A percentile compares a stretch with the other conserved stretches of the same genome.
Conservation (phyloP, 1,284 basidiomycete species). For the Malassezia caprae region DNA sequence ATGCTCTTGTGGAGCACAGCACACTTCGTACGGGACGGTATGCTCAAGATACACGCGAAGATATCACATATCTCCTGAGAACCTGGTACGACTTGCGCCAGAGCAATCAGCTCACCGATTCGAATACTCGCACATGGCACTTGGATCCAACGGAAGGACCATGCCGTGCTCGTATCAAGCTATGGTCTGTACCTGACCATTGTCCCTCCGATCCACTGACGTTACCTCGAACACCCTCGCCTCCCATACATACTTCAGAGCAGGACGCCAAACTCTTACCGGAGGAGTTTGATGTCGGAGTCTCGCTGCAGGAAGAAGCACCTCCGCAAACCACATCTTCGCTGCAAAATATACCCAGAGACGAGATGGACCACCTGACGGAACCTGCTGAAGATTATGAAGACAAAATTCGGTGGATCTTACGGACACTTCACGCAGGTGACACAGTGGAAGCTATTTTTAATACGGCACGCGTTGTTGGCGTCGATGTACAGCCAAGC, state of each 20-base stretch:
- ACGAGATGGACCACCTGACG: neutral
- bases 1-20: slow-evolving; percentile 23
- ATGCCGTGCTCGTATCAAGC: slow-evolving; percentile 33
- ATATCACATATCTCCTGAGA: neutral
- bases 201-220: neutral
- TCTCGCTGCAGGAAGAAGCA: neutral
- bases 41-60: slow-evolving; percentile 33
- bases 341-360: neutral
- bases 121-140: slow-evolving; percentile 17
- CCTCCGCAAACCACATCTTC: neutral
- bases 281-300: neutral
- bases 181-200: slow-evolving; percentile 23
- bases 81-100: slow-evolving; percentile 2
- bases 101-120: neutral
- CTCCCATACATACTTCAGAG: neutral
- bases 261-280: slow-evolving; percentile 1
- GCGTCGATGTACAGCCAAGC: slow-evolving; percentile 57
- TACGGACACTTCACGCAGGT: slow-evolving; percentile 62
- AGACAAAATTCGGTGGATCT: slow-evolving; percentile 58
- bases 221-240: neutral
- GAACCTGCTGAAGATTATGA: slow-evolving; percentile 38
- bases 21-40: slow-evolving; percentile 22
- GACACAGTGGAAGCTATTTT: slow-evolving; percentile 81
- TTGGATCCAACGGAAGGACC: slow-evolving; percentile 46
- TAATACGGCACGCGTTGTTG: slow-evolving; percentile 38